Conservation (phyloP, 2,329 filamentous ascomycete genomes). For the Plectosphaerella plurivora region DNA sequence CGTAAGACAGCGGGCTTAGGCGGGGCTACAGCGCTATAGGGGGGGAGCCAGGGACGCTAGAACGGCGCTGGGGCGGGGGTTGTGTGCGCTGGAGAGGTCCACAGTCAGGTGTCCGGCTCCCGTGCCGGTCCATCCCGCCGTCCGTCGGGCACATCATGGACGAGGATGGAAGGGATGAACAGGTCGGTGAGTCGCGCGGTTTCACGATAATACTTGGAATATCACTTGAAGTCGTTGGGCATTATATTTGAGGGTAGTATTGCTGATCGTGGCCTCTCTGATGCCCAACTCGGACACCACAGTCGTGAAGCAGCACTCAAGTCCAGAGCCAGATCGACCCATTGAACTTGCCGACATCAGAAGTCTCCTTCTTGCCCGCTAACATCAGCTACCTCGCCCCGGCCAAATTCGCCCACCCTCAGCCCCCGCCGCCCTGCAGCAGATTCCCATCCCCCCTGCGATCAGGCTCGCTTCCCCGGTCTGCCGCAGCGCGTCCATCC, state of each 20-base stretch:
- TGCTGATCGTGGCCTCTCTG: no score
- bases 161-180: no score
- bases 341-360: no score
- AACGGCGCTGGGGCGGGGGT: no score
- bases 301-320: no score
- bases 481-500: background rate
- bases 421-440: background rate
- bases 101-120: background rate
- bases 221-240: no score
- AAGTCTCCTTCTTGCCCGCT: background rate
- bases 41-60: no score
- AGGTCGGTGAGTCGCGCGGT: no score
- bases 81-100: background rate
- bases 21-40: background rate
- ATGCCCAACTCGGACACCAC: no score
- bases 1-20: background rate
- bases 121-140: slow-evolving; percentile 1
- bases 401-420: background rate
- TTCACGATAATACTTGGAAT: no score
- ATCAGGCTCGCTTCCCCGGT: background rate
- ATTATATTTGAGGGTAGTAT: no score
- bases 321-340: no score
- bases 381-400: background rate
- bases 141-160: background rate
- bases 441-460: background rate